Conservation (phyloP, 257 asterid genomes). For the Nicotiana obtusifolia region DNA sequence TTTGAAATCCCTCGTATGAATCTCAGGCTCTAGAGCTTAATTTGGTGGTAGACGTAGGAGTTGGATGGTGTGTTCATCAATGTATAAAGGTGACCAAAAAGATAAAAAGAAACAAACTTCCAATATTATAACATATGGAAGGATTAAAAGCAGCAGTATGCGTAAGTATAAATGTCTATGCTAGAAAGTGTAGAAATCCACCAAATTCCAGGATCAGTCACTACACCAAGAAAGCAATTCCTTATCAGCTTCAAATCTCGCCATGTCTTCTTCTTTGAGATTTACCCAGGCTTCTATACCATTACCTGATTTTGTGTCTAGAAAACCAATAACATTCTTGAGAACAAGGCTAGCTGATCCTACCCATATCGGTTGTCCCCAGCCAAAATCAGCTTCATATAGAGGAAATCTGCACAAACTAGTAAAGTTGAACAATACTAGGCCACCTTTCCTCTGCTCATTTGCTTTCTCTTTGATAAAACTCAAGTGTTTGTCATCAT, state of each 20-base stretch:
- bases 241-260: conserved; percentile 33
- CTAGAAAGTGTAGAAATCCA: background rate
- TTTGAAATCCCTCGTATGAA: too few species aligned
- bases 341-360: conserved; percentile 24
- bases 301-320: conserved; percentile 28
- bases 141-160: background rate
- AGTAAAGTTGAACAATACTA: conserved; percentile 30
- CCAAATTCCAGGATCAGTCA: background rate
- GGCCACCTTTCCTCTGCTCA: conserved; percentile 16
- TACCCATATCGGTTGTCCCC: conserved; percentile 40
- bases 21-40: background rate
- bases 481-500: conserved; percentile 21
- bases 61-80: background rate
- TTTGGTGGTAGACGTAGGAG: background rate
- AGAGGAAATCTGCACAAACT: conserved; percentile 50
- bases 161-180: background rate
- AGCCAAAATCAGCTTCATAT: conserved; percentile 20
- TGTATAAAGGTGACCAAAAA: background rate
- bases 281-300: conserved; percentile 43
- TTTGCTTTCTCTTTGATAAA: conserved; percentile 15
- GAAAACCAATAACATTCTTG: conserved; percentile 31
- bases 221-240: conserved; percentile 19
- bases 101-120: background rate
- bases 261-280: conserved; percentile 35
- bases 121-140: background rate